Evolutionary conservation across 2,329 filamentous ascomycete species (phyloP), one percentile per base, ranked within the genome.

Genomic region (Diaporthe batatas): DNA sequence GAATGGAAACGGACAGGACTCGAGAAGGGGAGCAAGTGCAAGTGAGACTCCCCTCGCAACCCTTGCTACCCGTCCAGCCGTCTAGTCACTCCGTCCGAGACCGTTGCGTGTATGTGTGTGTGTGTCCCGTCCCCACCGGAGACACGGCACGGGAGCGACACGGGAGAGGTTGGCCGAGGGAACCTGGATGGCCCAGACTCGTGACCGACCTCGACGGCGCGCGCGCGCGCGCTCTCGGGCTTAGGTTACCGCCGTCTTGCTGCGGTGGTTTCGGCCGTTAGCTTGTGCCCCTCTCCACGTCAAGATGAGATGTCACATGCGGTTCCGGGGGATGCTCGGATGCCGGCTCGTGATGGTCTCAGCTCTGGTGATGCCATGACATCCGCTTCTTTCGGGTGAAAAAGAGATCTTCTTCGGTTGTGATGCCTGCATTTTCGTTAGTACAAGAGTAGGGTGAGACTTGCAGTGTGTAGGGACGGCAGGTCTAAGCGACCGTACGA

Each of bases 131-230:
- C 42, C 42, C 21, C n/a, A n/a, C 62, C 62, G 62, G 32, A 53
- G 62, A 65, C 62, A 65, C 62, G 62, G 62, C 62, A 49, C 44
- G 59, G 59, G 58, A n/a, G 58, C 39, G 39, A 18, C 58, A 65
- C 59, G 59, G 59, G 62, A 53, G 10, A 18, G 39, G 44, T 14
- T 14, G 11, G 18, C 6, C 7, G 42, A 44, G 5, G n/a, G 44
- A 6, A 65, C 62, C 62, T 51, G 29, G 44, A 65, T 65, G 62
- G 29, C 11, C 32, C 12, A 42, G 39, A 42, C 39, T 42, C 39
- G 36, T 39, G 39, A 42, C 12, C 32, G 59, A 23, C 39, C 10
- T 42, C 39, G 39, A 42, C 39, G 39, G 39, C 39, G 12, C 12
- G 39, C 34, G 11, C 8, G 39, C 39, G 39, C 4, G 14, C 39